Evolutionary conservation across 164 flowering plant species (phyloP).

Genomic region (Saururus chinensis): DNA sequence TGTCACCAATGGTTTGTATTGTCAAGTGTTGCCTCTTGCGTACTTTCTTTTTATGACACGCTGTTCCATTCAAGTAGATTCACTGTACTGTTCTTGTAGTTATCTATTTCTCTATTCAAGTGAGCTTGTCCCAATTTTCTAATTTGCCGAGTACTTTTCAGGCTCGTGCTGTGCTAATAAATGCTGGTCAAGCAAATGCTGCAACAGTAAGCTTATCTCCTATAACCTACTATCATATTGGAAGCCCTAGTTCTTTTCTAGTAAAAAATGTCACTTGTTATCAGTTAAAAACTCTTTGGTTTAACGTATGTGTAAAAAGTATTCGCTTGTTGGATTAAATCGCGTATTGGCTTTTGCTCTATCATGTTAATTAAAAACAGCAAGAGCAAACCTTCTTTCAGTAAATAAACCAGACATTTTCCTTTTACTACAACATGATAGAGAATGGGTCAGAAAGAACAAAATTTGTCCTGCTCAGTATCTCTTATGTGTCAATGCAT

Average conservation of each 20-base stretch:
- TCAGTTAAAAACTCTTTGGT: neutral
- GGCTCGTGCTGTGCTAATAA: slow-evolving; percentile 95
- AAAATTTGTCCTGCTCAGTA: too few relatives aligned
- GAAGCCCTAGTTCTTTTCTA: neutral
- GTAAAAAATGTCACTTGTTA: neutral
- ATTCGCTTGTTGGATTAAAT: neutral
- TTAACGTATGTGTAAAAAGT: slow-evolving; percentile 5
- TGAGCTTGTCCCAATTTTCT: too few relatives aligned
- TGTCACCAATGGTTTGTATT: slow-evolving; percentile 49
- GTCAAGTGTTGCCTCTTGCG: neutral
- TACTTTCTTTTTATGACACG: neutral
- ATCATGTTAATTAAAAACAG: neutral
- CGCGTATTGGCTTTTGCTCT: neutral
- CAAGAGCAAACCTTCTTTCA: too few relatives aligned
- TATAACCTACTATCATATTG: neutral
- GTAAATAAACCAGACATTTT: too few relatives aligned
- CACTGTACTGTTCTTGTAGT: neutral
- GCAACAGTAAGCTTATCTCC: slow-evolving; percentile 53
- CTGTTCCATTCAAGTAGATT: neutral
- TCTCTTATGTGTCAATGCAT: neutral
- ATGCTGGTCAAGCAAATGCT: slow-evolving; percentile 99
- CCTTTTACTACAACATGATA: too few relatives aligned
- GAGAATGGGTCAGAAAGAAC: too few relatives aligned
- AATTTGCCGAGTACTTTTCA: slow-evolving; percentile 13
- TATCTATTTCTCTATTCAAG: neutral